Evolutionary conservation across 306 rosid species (phyloP).

Genomic region (Pueraria montana): DNA sequence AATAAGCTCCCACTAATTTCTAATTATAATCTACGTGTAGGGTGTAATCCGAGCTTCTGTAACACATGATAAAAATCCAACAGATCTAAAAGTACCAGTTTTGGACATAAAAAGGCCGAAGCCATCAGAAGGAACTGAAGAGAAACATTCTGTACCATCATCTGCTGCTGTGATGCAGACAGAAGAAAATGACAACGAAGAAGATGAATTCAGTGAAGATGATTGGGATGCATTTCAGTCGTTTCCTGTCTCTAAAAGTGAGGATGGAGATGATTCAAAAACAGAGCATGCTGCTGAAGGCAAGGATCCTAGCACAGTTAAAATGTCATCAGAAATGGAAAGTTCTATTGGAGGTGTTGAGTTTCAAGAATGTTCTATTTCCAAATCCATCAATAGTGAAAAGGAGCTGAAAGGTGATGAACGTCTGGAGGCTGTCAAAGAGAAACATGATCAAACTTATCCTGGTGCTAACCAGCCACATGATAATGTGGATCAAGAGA

Average conservation of each 20-base stretch:
- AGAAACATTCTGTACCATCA: conserved; percentile 46
- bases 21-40: conserved; percentile 51
- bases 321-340: conserved; percentile 52
- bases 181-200: conserved; percentile 50
- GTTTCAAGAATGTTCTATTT: conserved; percentile 50
- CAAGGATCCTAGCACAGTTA: conserved; percentile 49
- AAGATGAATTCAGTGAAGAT: conserved; percentile 74
- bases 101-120: conserved; percentile 77
- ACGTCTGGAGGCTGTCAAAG: conserved; percentile 46
- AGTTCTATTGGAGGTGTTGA: conserved; percentile 42
- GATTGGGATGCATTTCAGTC: conserved; percentile 98
- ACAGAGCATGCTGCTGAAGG: conserved; percentile 49
- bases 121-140: conserved; percentile 57
- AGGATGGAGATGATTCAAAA: conserved; percentile 59
- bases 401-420: conserved; percentile 43
- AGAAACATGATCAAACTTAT: conserved; percentile 41
- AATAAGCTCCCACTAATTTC: conserved; percentile 12
- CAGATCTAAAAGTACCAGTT: conserved; percentile 61
- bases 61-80: conserved; percentile 66
- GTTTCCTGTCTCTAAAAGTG: conserved; percentile 72
- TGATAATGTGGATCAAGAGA: conserved; percentile 42
- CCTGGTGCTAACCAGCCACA: conserved; percentile 24
- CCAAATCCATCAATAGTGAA: conserved; percentile 44
- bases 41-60: conserved; percentile 93
- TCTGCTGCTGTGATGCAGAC: conserved; percentile 38